Evolutionary conservation across 306 rosid species (phyloP), one percentile per base, ranked within the genome.

Genomic region (Prinsepia uniflora): DNA sequence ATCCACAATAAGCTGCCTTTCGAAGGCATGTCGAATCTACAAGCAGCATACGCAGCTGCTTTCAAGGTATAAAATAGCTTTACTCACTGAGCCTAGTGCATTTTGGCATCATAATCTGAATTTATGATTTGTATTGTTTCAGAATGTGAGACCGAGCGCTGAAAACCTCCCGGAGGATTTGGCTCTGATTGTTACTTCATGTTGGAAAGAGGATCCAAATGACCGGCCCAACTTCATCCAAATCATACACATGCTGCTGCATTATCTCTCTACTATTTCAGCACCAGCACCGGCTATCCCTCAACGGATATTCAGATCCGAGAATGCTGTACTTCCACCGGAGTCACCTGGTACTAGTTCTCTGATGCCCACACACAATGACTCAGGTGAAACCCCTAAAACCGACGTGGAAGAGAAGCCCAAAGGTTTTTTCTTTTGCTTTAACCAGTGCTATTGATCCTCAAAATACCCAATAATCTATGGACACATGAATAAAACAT

Each of bases 1-100:
- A 84, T 92, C 80, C 96, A 86, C 79, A 92, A 92, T 68, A 88
- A 79, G 86, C 70, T 90, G 78, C 96, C 98, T 18, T 92, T 92
- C 63, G 93, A 92, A 88, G 98, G 98, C 86, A 92, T 92, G 98
- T 90, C 98, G n/a, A 90, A 92, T 83, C 78, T 92, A 63, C 98
- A 92, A 71, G 98, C 96, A 7, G 98, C 96, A n/a, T 92, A 92
- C 57, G 98, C 96, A 44, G 98, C 96, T 53, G 98, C 96, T 54
- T 92, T 92, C 70, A 92, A 92, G 98, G 98, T 90, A 85, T 44
- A 10, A 56, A 12, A 22, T 24, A 1, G 6, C 4, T 30, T 44
- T 44, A 44, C 46, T 62, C 39, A 39, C 42, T 19, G 39, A 61
- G 4, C 44, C 17, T 1, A 17, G 55, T 43, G 6, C 41, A 8